These are phyloP conservation scores for Claviceps purpurea DNA, from an alignment of 2,329 filamentous ascomycete genomes.

Conservation along the genomic window DNA sequence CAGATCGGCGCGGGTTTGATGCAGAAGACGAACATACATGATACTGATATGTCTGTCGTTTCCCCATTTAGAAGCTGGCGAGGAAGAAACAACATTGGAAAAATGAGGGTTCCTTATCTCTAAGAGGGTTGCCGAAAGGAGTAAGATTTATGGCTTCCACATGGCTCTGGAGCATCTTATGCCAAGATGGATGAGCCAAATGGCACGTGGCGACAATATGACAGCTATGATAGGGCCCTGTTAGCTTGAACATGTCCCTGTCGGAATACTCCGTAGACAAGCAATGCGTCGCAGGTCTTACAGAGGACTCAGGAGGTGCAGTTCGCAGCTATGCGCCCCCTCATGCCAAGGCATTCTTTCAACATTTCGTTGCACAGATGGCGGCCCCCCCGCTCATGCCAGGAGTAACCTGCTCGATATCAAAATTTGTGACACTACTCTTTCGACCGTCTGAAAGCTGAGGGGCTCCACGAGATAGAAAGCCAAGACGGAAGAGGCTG, in stretches of 20 bases:
- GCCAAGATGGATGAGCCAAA: neutral
- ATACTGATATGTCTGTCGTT: neutral
- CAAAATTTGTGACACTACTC: neutral
- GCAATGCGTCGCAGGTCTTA: neutral
- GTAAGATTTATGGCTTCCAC: neutral
- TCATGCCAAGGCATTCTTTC: no score
- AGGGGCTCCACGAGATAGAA: neutral
- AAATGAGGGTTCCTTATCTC: neutral
- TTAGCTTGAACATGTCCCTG: neutral
- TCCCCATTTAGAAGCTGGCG: neutral
- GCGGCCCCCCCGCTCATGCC: neutral
- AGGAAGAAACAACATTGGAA: neutral
- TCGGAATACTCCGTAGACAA: no score
- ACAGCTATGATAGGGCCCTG: neutral
- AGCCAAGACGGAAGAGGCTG: neutral
- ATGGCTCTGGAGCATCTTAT: neutral
- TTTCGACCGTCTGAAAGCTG: neutral
- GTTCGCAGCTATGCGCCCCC: no score
- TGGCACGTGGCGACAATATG: slow-evolving; percentile 1
- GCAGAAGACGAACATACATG: neutral
- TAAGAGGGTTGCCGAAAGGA: neutral
- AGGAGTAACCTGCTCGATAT: neutral
- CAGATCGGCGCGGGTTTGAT: neutral
- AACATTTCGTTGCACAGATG: neutral
- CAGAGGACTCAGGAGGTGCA: no score